Evolutionary conservation across 2,329 filamentous ascomycete genomes (phyloP).

Genomic region (Colletotrichum tanaceti): DNA sequence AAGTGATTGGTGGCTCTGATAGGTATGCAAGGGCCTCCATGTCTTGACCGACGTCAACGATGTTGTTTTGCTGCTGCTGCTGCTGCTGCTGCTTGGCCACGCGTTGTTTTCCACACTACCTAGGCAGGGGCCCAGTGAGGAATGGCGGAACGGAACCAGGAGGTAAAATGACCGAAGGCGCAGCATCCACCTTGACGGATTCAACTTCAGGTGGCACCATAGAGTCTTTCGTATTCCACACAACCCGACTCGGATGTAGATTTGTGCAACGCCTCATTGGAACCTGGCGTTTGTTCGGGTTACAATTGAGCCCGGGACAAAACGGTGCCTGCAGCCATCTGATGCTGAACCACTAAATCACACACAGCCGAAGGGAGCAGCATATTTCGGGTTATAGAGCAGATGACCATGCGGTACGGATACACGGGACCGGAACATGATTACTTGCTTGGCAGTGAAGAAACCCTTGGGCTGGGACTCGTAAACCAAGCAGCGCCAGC

Average conservation of each 20-base stretch:
- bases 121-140: background rate
- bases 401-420: no score
- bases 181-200: slow-evolving; percentile 5
- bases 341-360: background rate
- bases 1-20: background rate
- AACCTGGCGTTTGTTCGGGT: background rate
- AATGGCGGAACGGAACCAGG: background rate
- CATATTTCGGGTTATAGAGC: background rate
- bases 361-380: background rate
- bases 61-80: background rate
- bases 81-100: background rate
- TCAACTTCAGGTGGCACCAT: no score
- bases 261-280: background rate
- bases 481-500: background rate
- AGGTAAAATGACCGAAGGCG: background rate
- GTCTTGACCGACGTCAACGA: slow-evolving; percentile 5
- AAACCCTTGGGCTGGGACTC: no score
- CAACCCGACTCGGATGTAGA: background rate
- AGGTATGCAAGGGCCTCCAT: background rate
- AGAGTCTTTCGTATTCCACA: background rate
- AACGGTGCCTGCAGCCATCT: background rate
- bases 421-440: background rate
- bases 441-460: background rate
- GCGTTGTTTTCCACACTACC: background rate
- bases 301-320: background rate